A percentile compares a stretch with the other conserved stretches of the same genome.
phyloP scores from a whole-genome alignment of 768 basidiomycete genomes.

The Nevesoporus exiguus region DNA sequence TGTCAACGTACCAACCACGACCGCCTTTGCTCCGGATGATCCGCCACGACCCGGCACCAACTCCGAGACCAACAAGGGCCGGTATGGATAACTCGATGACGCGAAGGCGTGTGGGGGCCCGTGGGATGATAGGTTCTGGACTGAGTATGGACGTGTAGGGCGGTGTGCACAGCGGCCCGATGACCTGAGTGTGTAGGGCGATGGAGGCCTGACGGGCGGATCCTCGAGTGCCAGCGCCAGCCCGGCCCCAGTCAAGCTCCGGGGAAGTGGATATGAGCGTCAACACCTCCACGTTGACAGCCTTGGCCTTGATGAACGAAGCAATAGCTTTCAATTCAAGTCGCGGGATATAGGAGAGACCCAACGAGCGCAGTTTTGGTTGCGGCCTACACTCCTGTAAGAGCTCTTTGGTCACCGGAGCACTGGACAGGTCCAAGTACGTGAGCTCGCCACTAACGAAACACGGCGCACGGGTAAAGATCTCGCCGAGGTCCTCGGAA shows the following conservation, averaged over 20 bases:
- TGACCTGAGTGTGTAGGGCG: conserved; percentile 70
- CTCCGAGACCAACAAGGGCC: conserved; percentile 68
- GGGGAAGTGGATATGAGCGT: conserved; percentile 76
- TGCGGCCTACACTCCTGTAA: conserved; percentile 57
- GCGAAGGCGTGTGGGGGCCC: conserved; percentile 66
- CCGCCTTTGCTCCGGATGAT: conserved; percentile 91
- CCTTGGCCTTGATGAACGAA: conserved; percentile 64
- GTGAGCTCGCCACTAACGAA: conserved; percentile 70
- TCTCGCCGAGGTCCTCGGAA: conserved; percentile 58
- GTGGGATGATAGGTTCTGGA: conserved; percentile 28
- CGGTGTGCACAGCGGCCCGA: conserved; percentile 75
- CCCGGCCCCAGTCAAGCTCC: conserved; percentile 59
- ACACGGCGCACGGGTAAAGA: conserved; percentile 74
- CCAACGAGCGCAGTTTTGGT: conserved; percentile 78
- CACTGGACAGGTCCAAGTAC: conserved; percentile 88
- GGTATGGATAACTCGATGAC: conserved; percentile 81
- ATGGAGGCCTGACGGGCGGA: conserved; percentile 68
- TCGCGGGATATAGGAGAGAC: conserved; percentile 79
- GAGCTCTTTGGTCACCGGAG: conserved; percentile 61
- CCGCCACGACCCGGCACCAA: conserved; percentile 82
- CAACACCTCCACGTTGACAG: conserved; percentile 79
- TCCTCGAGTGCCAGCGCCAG: conserved; percentile 31
- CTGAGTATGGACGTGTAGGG: conserved; percentile 66
- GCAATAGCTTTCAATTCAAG: conserved; percentile 64
- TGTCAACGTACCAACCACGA: conserved; percentile 92